Evolutionary conservation across 768 basidiomycete species (phyloP), one percentile per base, ranked within the genome.

Genomic region (Mycena kentingensis): DNA sequence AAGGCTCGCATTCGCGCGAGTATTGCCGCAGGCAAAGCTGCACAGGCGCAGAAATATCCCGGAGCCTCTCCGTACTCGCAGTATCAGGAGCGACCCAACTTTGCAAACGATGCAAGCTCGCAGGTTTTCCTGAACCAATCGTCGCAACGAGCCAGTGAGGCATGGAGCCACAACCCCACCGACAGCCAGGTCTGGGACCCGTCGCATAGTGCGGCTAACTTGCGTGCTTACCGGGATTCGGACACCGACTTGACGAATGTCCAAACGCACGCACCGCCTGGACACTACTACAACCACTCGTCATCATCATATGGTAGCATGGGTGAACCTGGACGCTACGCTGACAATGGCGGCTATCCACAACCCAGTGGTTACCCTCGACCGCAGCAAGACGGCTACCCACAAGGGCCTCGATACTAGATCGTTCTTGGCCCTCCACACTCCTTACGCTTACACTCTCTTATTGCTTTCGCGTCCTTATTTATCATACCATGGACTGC

Each of bases 1-100:
- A 48, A 49, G 16, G 45, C 57, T 7, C 42, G 52, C 25, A 51
- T 47, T 5, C 57, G 57, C n/a, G 45, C 44, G 0, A 7, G 38
- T 10, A 51, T 54, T 16, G 46, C 44, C 1, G 49, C 57, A 1
- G 43, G 42, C 0, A 58, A 48, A 42, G 45, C 49, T 2, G 57
- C 52, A 3, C 49, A 38, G 19, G 38, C 28, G 13, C 22, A 27
- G 15, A 13, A 46, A 19, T 29, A 46, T 18, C 12, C n/a, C 18
- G 15, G 26, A 6, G 7, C 29, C 3, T 28, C 32, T 10, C 57
- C 52, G 4, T 54, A 58, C 35, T 32, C 24, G 35, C 21, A 41
- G 32, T 42, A 25, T 24, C 41, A 22, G 19, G 6, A 24, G 19
- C 13, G 22, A 26, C 7, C 41, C n/a, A n/a, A n/a, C n/a, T n/a